phyloP scores from a whole-genome alignment of 2,329 filamentous ascomycete species.

The Aspergillus carbonarius region DNA sequence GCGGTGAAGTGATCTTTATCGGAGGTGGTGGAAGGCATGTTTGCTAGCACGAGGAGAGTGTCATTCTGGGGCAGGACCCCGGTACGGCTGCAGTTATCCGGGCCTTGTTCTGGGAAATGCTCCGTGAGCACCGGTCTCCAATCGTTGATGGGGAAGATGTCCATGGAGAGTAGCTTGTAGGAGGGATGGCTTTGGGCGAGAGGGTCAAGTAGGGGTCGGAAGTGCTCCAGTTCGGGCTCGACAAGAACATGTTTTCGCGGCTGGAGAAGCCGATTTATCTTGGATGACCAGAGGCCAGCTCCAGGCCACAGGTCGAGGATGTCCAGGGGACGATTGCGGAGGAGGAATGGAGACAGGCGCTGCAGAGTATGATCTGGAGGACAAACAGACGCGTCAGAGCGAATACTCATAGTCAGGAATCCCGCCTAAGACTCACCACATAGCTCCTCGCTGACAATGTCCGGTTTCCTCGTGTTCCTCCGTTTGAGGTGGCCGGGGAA shows the following conservation, averaged over 20 bases:
- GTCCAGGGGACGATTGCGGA: slow-evolving; percentile 73
- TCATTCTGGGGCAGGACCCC: slow-evolving; percentile 60
- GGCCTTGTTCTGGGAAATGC: slow-evolving; percentile 56
- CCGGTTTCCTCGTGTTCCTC: slow-evolving; percentile 10
- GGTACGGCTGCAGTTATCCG: slow-evolving; percentile 38
- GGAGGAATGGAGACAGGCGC: slow-evolving; percentile 68
- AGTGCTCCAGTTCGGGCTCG: slow-evolving; percentile 65
- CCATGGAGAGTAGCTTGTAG: slow-evolving; percentile 52
- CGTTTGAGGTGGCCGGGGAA: slow-evolving; percentile 10
- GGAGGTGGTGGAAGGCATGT: slow-evolving; percentile 59
- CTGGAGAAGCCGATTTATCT: slow-evolving; percentile 70
- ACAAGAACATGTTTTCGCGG: slow-evolving; percentile 82
- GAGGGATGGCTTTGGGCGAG: slow-evolving; percentile 52
- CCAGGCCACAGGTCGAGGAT: slow-evolving; percentile 86
- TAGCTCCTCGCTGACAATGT: slow-evolving; percentile 34
- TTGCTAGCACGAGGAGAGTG: slow-evolving; percentile 70
- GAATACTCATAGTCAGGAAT: not conserved
- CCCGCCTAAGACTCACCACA: slow-evolving; percentile 29
- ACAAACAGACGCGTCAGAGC: slow-evolving; percentile 1
- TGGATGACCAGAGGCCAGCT: slow-evolving; percentile 72
- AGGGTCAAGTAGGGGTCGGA: slow-evolving; percentile 60
- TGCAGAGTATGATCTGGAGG: slow-evolving; percentile 63
- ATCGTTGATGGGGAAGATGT: slow-evolving; percentile 60
- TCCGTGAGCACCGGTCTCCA: slow-evolving; percentile 42
- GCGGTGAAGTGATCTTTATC: slow-evolving; percentile 47